Evolutionary conservation across 208 protist species (phyloP), one percentile per base, ranked within the genome.

Genomic region (Trypanosoma rangeli): DNA sequence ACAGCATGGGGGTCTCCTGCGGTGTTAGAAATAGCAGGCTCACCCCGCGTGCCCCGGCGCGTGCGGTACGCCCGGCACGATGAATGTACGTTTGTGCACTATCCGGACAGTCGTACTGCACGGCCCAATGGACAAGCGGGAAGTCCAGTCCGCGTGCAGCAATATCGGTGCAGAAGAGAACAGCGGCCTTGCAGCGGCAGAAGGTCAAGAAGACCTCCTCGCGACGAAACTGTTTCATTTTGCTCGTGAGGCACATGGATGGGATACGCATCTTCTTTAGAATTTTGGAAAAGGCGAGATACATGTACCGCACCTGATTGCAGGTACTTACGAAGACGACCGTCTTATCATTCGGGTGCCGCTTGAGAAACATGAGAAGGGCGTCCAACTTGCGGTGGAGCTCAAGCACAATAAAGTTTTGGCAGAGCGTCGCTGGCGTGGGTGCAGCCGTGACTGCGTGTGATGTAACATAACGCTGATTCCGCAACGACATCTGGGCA

Each of bases 161-260:
- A 18, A 99, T 97, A 82, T 99, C 98, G 5, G 99, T 99, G 77
- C 94, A 99, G 42, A 99, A 90, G 18, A 99, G 92, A 22, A 99
- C 90, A 9, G 83, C 90, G 16, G 80, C 77, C 71, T 93, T 93
- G 76, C 90, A 94, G 16, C 89, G 84, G 70, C 84, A 95, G 67
- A 97, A 96, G 20, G 92, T 93, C 24, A 94, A 67, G 59, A 92
- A 97, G 0, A 98, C 93, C 78, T 97, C 90, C 59, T 95, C 90
- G 28, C 93, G 90, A 46, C 88, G 89, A 58, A 93, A 92, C 78
- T 96, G 94, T 80, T 96, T 96, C 94, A 97, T 97, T 76, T 95
- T 95, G 73, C 92, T 94, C 1, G 91, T 97, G 35, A 97, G 83
- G 66, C 90, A 96, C 91, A 95, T 95, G 65, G 81, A 94, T 44